A percentile compares a stretch with the other conserved stretches of the same genome.
These are phyloP conservation scores for Kazachstania africana DNA, from an alignment of 805 yeast genomes.

Conservation along the genomic window DNA sequence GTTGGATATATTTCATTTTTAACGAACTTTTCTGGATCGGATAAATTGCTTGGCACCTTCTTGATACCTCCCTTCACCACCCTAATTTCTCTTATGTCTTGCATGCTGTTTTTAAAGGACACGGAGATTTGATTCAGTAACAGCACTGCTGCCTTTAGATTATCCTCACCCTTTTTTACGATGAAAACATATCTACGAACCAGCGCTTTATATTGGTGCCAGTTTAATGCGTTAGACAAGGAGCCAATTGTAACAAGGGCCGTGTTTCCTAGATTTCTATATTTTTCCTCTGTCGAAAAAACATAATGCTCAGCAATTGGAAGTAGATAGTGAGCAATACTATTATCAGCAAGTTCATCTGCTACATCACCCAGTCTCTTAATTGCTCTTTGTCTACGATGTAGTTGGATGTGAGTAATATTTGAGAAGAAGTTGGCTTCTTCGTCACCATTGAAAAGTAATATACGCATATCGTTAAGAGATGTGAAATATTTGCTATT, in stretches of 20 bases:
- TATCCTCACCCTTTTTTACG: slow-evolving; percentile 35
- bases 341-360: slow-evolving; percentile 35
- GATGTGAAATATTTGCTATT: slow-evolving; percentile 35
- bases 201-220: slow-evolving; percentile 73
- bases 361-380: slow-evolving; percentile 45
- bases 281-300: slow-evolving; percentile 43
- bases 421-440: slow-evolving; percentile 75
- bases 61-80: slow-evolving; percentile 8
- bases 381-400: slow-evolving; percentile 77
- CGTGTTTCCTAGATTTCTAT: slow-evolving; percentile 52
- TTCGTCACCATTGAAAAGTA: slow-evolving; percentile 57
- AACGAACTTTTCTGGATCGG: slow-evolving; percentile 36
- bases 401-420: slow-evolving; percentile 71
- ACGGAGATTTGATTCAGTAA: slow-evolving; percentile 47
- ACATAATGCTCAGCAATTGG: slow-evolving; percentile 82
- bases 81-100: slow-evolving; percentile 9
- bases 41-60: slow-evolving; percentile 26
- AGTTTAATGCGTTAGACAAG: slow-evolving; percentile 47
- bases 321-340: slow-evolving; percentile 66
- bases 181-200: slow-evolving; percentile 53
- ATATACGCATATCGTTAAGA: slow-evolving; percentile 52
- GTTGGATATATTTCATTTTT: slow-evolving; percentile 49
- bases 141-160: slow-evolving; percentile 44
- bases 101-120: slow-evolving; percentile 33
- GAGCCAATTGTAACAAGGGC: slow-evolving; percentile 50